Base-by-base conservation (phyloP, 192 early-diverging fungal genomes). In the Oehlia diaphana region DNA sequence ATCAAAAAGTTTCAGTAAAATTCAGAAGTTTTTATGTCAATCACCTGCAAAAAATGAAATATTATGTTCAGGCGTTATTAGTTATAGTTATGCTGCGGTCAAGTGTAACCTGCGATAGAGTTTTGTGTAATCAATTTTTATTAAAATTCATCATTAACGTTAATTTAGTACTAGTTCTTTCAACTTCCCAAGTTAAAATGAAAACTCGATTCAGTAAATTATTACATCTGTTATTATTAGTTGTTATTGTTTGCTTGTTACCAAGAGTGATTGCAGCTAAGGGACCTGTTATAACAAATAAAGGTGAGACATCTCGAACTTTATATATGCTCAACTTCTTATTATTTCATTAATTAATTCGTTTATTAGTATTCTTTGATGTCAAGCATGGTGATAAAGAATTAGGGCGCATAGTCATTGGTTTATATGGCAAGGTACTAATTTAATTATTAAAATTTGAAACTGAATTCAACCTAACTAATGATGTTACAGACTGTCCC, bases 281-380 rank as follows among this genome's bases (percentile, higher is more conserved):
- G 78, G 93, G 92, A 2, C 93, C 92, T 47, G 64, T 86, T 31
- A 87, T 94, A 19, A 92, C 93, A 72, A 86, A 86, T 88, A 91
- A 89, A 81, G 88, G 88, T 89, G 84, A 72, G 23, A 3, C 8
- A 44, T 44, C 9, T 8, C 37, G 26, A 13, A 39, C 31, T 31
- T 62, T 37, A 37, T 37, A 19, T 47, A n/a, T 49, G 14, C 14
- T 12, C 61, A 31, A 31, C 3, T 35, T 21, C 26, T 47, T 64
- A 2, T 31, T 37, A 66, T 73, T 62, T 62, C 31, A 31, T 31
- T 16, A 10, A 16, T 31, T 9, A 35, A 2, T 37, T 69, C 31
- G 13, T 65, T n/a, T 35, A 39, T 21, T 37, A 84, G 97, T 98
- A 39, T 96, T 85, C 85, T 94, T 98, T 83, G 95, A 97, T 80